A percentile compares a stretch with the other conserved stretches of the same genome.
phyloP scores from a whole-genome alignment of 192 early-diverging fungal species.

The Gryganskiella cystojenkinii region DNA sequence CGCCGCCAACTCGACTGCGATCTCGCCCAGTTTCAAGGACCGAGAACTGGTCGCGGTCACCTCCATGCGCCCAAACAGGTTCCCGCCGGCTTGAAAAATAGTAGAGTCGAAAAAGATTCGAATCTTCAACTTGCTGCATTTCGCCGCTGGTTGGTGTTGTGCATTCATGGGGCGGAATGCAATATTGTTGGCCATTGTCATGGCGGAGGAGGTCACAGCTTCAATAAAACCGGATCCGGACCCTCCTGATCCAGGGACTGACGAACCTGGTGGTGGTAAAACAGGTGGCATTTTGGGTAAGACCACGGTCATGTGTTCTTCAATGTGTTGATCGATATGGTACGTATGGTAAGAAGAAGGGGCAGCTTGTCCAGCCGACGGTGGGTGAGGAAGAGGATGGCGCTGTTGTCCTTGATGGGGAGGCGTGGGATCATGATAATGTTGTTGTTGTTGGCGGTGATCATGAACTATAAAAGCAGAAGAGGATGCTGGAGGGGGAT shows the following conservation, averaged over 20 bases:
- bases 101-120: constrained; percentile 67
- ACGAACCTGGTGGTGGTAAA: constrained; percentile 41
- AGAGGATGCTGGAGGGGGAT: too few relatives aligned
- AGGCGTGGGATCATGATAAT: too few relatives aligned
- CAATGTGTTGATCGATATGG: not conserved
- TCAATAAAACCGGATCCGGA: constrained; percentile 50
- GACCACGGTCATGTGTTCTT: not conserved
- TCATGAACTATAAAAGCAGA: too few relatives aligned
- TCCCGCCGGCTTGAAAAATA: constrained; percentile 68
- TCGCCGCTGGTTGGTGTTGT: constrained; percentile 56
- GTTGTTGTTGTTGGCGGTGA: too few relatives aligned
- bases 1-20: constrained; percentile 68
- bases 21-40: constrained; percentile 69
- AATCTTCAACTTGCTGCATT: constrained; percentile 69
- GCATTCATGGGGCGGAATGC: constrained; percentile 66
- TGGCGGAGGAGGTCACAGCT: constrained; percentile 36
- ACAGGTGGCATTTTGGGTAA: constrained; percentile 27
- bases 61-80: constrained; percentile 65
- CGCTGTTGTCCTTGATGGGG: too few relatives aligned
- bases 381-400: too few relatives aligned
- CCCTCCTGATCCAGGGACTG: constrained; percentile 37
- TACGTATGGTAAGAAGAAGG: not conserved
- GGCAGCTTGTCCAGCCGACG: too few relatives aligned
- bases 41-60: constrained; percentile 54
- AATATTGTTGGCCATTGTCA: constrained; percentile 54